These are phyloP conservation scores for Aspergillus sp. DNA, from an alignment of 2,329 filamentous ascomycete species.

Conservation along the genomic window DNA sequence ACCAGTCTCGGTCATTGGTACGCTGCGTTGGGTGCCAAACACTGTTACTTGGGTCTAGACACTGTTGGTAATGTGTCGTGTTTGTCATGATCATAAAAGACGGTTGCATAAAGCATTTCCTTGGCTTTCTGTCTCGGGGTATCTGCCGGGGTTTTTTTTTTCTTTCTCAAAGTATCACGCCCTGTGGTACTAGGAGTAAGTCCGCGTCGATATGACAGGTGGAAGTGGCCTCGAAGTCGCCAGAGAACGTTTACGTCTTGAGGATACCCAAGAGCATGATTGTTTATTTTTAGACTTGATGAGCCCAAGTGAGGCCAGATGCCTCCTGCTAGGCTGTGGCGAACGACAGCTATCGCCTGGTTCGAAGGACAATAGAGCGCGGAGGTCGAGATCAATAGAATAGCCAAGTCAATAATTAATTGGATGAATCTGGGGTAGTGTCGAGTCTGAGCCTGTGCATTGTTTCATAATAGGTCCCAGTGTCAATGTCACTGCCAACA, in stretches of 20 bases:
- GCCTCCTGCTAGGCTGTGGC: background rate
- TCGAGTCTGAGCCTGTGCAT: background rate
- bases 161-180: background rate
- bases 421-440: background rate
- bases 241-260: background rate
- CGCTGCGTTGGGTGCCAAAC: background rate
- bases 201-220: background rate
- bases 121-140: background rate
- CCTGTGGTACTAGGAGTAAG: background rate
- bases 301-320: constrained; percentile 6
- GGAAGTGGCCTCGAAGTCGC: background rate
- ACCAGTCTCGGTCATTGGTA: background rate
- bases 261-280: constrained; percentile 14
- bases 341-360: background rate
- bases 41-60: background rate
- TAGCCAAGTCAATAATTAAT: background rate
- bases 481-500: background rate
- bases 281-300: constrained; percentile 16
- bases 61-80: background rate
- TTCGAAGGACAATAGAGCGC: background rate
- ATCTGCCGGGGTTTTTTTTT: background rate
- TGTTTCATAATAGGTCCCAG: background rate
- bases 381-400: background rate
- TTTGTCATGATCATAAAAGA: background rate
- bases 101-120: constrained; percentile 6